Evolutionary conservation across 2,329 filamentous ascomycete species (phyloP).

Genomic region (Fusarium udum): DNA sequence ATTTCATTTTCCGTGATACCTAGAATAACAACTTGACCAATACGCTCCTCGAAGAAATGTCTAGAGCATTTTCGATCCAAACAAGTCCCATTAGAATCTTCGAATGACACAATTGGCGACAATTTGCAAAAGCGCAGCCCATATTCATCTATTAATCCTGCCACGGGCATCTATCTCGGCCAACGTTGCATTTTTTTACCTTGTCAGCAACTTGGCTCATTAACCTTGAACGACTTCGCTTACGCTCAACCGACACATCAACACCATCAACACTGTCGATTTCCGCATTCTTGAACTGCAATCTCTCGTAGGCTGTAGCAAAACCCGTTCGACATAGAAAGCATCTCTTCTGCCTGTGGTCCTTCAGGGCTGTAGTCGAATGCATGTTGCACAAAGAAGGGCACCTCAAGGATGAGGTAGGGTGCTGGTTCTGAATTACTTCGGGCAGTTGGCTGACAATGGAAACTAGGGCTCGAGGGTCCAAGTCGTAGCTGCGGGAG

Average conservation of each 20-base stretch:
- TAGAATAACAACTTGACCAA: constrained; percentile 13
- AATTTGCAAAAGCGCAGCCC: background rate
- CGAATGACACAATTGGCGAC: background rate
- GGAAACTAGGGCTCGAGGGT: constrained; percentile 60
- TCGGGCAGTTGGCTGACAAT: constrained; percentile 9
- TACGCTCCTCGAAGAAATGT: background rate
- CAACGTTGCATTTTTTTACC: constrained; percentile 15
- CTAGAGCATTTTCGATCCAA: background rate
- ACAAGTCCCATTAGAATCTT: background rate
- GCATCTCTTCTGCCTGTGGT: constrained; percentile 19
- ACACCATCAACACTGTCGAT: background rate
- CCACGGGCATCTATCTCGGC: constrained; percentile 34
- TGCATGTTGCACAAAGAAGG: constrained; percentile 51
- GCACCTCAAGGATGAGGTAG: constrained; percentile 69
- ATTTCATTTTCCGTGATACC: constrained; percentile 22
- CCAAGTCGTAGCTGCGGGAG: constrained; percentile 66
- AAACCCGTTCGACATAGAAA: constrained; percentile 30
- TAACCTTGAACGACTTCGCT: constrained; percentile 47
- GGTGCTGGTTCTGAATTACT: background rate
- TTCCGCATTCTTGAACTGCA: background rate
- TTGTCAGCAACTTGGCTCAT: constrained; percentile 25
- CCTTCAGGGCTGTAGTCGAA: constrained; percentile 35
- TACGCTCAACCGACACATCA: constrained; percentile 21
- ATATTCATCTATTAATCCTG: background rate
- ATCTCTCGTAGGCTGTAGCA: background rate